phyloP scores from a whole-genome alignment of 116 monocot genomes.

The Dioscorea cayenensis region DNA sequence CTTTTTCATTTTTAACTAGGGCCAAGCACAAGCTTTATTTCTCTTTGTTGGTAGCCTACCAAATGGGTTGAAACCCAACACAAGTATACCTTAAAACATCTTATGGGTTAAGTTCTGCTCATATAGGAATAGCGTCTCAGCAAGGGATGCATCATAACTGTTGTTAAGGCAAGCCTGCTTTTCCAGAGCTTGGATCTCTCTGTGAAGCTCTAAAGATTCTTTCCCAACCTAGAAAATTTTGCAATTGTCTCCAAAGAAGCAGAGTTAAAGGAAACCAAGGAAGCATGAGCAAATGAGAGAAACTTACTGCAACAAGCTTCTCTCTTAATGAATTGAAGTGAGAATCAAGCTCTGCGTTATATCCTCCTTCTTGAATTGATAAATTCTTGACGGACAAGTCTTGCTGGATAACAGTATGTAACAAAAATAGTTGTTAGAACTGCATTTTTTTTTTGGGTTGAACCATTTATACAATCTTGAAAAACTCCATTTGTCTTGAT shows the following conservation, averaged over 20 bases:
- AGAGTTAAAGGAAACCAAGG: neutral
- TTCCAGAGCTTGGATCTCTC: slow-evolving; percentile 38
- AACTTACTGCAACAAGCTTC: slow-evolving; percentile 50
- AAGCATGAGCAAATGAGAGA: neutral
- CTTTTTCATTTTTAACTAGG: no score
- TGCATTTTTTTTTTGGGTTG: slow-evolving; percentile 7
- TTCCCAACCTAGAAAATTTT: slow-evolving; percentile 30
- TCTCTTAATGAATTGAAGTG: slow-evolving; percentile 58
- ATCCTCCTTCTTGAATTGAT: no score
- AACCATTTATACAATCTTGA: no score
- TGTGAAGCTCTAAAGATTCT: slow-evolving; percentile 37
- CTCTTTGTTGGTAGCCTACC: no score
- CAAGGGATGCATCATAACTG: slow-evolving; percentile 21
- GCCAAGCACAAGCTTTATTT: no score
- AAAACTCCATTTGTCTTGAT: no score
- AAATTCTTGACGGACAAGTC: no score
- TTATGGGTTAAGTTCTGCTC: slow-evolving; percentile 28
- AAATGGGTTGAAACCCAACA: no score
- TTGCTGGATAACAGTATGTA: no score
- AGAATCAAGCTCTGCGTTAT: no score
- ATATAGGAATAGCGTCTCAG: slow-evolving; percentile 22
- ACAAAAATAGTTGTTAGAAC: no score
- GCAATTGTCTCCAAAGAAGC: neutral
- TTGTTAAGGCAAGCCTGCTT: slow-evolving; percentile 23
- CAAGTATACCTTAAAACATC: slow-evolving; percentile 35